Conservation (phyloP, 805 yeast species). For the Torulaspora delbrueckii region DNA sequence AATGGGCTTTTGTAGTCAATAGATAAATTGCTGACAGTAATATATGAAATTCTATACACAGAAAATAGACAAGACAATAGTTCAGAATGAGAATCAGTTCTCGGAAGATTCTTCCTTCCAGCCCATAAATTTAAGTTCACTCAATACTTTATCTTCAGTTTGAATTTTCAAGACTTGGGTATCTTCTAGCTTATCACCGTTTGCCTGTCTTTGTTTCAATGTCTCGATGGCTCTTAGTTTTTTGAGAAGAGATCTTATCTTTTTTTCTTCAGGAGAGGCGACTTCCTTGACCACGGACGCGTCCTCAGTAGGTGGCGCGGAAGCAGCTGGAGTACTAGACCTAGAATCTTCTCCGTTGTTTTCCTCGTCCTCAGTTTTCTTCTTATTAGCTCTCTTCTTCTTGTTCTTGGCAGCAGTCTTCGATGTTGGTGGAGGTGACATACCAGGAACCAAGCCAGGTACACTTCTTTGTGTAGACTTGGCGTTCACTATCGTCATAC, state of each 20-base stretch:
- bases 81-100: neutral
- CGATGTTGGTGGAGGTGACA: constrained; percentile 49
- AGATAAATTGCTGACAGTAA: neutral
- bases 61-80: neutral
- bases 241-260: constrained; percentile 82
- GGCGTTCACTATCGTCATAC: constrained; percentile 26
- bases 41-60: constrained; percentile 4
- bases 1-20: too few species aligned
- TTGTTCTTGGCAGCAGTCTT: constrained; percentile 68
- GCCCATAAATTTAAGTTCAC: constrained; percentile 71
- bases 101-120: constrained; percentile 45
- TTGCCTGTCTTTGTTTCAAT: constrained; percentile 76
- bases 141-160: constrained; percentile 76
- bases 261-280: constrained; percentile 83
- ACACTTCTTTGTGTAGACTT: constrained; percentile 36
- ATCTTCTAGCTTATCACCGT: constrained; percentile 82
- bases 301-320: constrained; percentile 6
- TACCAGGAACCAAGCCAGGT: constrained; percentile 42
- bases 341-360: constrained; percentile 8
- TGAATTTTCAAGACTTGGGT: constrained; percentile 87
- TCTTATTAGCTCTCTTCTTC: constrained; percentile 67
- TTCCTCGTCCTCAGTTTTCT: constrained; percentile 27
- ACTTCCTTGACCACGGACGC: constrained; percentile 19
- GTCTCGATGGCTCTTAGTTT: constrained; percentile 94
- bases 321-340: constrained; percentile 15